Percentiles rank a stretch among this genome's conserved stretches.
These are phyloP conservation scores for Bidens hawaiensis DNA, from an alignment of 140 eudicot genomes.

Conservation along the genomic window DNA sequence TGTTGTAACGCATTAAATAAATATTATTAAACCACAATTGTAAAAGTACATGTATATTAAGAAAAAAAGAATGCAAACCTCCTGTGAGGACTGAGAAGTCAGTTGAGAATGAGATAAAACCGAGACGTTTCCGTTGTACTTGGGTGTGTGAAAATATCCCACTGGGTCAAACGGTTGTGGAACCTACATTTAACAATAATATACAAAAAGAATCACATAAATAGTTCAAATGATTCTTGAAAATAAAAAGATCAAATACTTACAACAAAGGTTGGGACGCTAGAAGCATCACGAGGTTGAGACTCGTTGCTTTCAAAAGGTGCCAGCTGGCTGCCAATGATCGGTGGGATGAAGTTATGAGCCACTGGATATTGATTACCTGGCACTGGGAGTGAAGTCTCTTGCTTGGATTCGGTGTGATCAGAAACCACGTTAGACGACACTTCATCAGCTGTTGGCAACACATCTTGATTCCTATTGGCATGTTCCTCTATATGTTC, in stretches of 20 bases:
- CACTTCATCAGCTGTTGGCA: constrained; percentile 32
- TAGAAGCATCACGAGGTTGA: constrained; percentile 65
- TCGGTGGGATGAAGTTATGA: constrained; percentile 65
- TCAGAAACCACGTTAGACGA: constrained; percentile 49
- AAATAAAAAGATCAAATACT: constrained; percentile 24
- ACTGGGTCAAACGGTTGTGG: constrained; percentile 82
- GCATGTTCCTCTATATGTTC: constrained; percentile 45
- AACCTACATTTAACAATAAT: constrained; percentile 39
- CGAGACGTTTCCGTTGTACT: constrained; percentile 62
- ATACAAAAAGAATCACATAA: constrained; percentile 9
- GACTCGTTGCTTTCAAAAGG: constrained; percentile 62
- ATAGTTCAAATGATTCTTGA: neutral
- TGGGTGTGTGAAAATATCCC: constrained; percentile 57
- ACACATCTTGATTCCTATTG: constrained; percentile 41
- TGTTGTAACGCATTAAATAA: constrained; percentile 2
- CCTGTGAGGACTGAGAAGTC: constrained; percentile 70
- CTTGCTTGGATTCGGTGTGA: constrained; percentile 45
- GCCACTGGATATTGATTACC: constrained; percentile 44
- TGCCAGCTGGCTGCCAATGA: constrained; percentile 43
- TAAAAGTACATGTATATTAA: neutral
- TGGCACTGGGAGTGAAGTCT: constrained; percentile 38
- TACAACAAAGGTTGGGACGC: constrained; percentile 73
- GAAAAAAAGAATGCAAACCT: constrained; percentile 45
- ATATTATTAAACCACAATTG: neutral
- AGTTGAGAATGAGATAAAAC: constrained; percentile 55